These are phyloP conservation scores for Mallotus nudiflorus DNA, from an alignment of 345 rosid species.

Conservation along the genomic window DNA sequence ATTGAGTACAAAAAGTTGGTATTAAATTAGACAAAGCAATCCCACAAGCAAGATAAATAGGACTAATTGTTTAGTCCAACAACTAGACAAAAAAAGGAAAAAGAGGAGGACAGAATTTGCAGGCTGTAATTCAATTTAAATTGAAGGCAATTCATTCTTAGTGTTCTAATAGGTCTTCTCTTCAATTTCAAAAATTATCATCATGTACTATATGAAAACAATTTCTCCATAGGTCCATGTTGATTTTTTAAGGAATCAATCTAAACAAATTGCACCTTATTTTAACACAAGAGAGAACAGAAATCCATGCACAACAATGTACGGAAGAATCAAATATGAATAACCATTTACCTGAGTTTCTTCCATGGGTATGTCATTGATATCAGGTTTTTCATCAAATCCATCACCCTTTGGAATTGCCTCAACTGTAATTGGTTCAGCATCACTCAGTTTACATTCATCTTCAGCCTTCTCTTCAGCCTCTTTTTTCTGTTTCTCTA, in stretches of 20 bases:
- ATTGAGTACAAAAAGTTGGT: background rate
- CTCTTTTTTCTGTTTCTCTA: conserved; percentile 66
- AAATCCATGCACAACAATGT: background rate
- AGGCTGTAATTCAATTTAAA: background rate
- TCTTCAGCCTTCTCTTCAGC: conserved; percentile 52
- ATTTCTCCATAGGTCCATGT: conserved; percentile 1
- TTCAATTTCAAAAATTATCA: background rate
- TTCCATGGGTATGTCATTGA: conserved; percentile 71
- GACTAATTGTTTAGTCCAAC: background rate
- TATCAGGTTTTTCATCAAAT: conserved; percentile 73
- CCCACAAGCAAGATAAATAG: no score
- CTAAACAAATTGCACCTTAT: background rate
- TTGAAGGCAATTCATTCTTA: background rate
- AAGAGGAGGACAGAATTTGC: background rate
- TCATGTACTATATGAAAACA: background rate
- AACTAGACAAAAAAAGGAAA: background rate
- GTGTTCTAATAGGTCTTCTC: background rate
- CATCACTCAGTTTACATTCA: conserved; percentile 51
- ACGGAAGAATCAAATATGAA: background rate
- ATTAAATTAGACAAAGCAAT: background rate
- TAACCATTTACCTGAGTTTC: conserved; percentile 56
- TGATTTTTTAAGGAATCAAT: conserved; percentile 9
- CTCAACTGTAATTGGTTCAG: conserved; percentile 36
- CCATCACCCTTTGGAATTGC: conserved; percentile 36
- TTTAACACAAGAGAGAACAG: background rate